Evolutionary conservation across 148 eudicot species (phyloP), one percentile per base, ranked within the genome.

Genomic region (Nepenthes gracilis): DNA sequence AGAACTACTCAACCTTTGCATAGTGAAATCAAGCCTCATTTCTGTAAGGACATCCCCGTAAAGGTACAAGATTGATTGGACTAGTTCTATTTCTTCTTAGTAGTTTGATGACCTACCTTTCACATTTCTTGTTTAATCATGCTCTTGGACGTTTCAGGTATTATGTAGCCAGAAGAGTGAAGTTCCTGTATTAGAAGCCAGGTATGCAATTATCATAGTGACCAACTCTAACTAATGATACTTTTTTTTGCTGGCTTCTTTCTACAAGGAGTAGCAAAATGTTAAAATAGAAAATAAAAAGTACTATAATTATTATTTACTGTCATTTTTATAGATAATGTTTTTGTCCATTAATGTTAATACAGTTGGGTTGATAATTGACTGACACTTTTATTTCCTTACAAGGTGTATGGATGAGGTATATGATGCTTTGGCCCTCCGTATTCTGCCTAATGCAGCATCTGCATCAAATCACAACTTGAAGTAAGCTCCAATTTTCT

Each of bases 331-430:
- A 40, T 40, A 4, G 8, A 40, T 40, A 40, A 3, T 40, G 45
- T 40, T 40, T 40, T 6, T 49, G 10, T 49, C 2, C 53, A 49
- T 49, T 6, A 11, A 49, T 40, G 45, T 8, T 40, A 23, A 3
- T 40, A 40, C 45, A 40, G 4, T 40, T 40, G 4, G 8, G 45
- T 8, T 40, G 4, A 40, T 40, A 8, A 40, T 40, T 40, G 45
- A 34, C 14, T 12, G 9, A 6, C 38, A 35, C 43, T 54, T 69
- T 15, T 13, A 11, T 43, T 14, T 12, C 66, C 36, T 60, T 63
- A 38, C 13, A 7, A 94, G 99, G 71, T 74, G 77, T 74, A 94
- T 94, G 99, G 83, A 89, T 74, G 95, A 89, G 63, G 77, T 86
- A 38, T 94, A 94, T 59, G 79, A 94, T 74, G 57, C 76, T 55